A percentile compares a stretch with the other conserved stretches of the same genome.
phyloP scores from a whole-genome alignment of 2,329 filamentous ascomycete genomes.

The Dothidotthia symphoricarpi region DNA sequence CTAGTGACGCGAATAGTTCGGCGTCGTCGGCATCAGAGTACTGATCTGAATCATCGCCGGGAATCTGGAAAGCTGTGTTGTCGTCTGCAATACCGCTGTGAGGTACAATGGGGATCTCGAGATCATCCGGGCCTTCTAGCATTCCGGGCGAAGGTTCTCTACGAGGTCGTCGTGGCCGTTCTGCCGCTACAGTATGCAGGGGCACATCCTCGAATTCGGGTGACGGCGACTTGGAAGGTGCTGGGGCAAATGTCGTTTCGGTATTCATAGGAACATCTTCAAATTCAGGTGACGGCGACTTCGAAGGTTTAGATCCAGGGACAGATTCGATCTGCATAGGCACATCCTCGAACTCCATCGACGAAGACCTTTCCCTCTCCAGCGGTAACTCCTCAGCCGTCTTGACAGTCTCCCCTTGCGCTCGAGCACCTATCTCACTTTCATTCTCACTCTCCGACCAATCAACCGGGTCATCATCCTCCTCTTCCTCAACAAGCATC shows the following conservation, averaged over 20 bases:
- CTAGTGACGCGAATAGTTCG: slow-evolving; percentile 81
- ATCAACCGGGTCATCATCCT: slow-evolving; percentile 45
- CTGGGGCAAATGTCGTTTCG: slow-evolving; percentile 3
- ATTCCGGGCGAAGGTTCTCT: slow-evolving; percentile 23
- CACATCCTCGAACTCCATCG: slow-evolving; percentile 52
- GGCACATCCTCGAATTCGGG: slow-evolving; percentile 54
- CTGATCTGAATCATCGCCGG: slow-evolving; percentile 36
- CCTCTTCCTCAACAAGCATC: slow-evolving; percentile 28
- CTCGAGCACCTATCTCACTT: slow-evolving; percentile 11
- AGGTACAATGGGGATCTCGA: slow-evolving; percentile 31
- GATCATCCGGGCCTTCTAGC: slow-evolving; percentile 29
- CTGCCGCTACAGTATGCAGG: slow-evolving; percentile 18
- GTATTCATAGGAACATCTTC: slow-evolving; percentile 48
- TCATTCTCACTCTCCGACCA: slow-evolving; percentile 56
- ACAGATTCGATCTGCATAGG: slow-evolving; percentile 17
- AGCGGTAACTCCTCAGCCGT: slow-evolving; percentile 47
- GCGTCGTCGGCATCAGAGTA: slow-evolving; percentile 87
- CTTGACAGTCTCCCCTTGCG: slow-evolving; percentile 1
- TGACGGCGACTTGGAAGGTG: slow-evolving; percentile 42
- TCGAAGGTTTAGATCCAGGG: slow-evolving; percentile 17
- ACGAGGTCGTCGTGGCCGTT: slow-evolving; percentile 11
- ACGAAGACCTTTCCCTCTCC: slow-evolving; percentile 8
- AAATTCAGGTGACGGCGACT: slow-evolving; percentile 51
- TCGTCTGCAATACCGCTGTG: slow-evolving; percentile 35
- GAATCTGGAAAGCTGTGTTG: slow-evolving; percentile 22